phyloP scores from a whole-genome alignment of 495 filamentous ascomycete genomes.

The Penicillium nucicola region DNA sequence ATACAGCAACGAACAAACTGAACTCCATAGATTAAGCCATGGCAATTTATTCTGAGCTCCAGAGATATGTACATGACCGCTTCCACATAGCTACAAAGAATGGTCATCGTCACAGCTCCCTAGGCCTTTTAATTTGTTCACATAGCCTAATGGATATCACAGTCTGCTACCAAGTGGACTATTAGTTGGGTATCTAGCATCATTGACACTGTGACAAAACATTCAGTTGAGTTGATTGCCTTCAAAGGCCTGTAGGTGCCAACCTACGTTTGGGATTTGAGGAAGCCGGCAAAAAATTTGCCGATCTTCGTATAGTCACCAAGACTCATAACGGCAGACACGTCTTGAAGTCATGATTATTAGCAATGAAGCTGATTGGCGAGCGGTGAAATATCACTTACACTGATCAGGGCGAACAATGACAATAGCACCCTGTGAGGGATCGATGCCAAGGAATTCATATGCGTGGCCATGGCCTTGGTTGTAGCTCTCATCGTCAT shows the following conservation, averaged over 20 bases:
- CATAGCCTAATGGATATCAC: not conserved
- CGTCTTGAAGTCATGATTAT: conserved; percentile 21
- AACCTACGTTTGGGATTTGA: conserved; percentile 24
- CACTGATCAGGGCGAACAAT: conserved; percentile 69
- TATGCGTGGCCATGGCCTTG: conserved; percentile 64
- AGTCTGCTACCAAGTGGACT: conserved; percentile 2
- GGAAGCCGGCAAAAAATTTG: conserved; percentile 41
- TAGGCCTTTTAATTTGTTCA: not conserved
- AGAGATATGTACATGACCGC: no score
- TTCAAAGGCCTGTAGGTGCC: not conserved
- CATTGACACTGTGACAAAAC: not conserved
- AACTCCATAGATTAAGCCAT: no score
- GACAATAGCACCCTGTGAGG: conserved; percentile 50
- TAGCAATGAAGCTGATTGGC: not conserved
- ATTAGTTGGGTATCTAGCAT: not conserved
- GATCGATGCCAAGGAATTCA: conserved; percentile 55
- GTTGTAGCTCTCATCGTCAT: conserved; percentile 67
- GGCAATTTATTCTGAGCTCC: no score
- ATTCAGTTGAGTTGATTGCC: not conserved
- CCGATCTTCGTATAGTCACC: conserved; percentile 34
- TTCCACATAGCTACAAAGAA: no score
- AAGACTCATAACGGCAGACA: conserved; percentile 33
- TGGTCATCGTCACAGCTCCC: not conserved
- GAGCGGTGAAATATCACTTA: conserved; percentile 26
- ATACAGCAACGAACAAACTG: no score